Evolutionary conservation across 208 protist genomes (phyloP).

Genomic region (Balamuthia mandrillaris): DNA sequence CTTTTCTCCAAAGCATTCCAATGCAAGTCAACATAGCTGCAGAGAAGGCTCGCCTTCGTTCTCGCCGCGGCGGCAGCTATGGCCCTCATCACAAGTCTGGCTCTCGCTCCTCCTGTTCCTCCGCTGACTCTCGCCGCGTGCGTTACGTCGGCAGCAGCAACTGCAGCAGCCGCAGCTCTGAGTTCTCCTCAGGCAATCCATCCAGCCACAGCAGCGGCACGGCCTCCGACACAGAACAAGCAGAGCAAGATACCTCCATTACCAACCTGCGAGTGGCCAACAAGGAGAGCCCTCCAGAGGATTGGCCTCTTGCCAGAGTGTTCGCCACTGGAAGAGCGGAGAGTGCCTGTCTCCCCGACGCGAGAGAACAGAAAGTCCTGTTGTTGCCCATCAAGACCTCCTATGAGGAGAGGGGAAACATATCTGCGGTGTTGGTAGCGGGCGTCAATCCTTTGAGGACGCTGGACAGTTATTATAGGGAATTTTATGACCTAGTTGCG

Average conservation of each 20-base stretch:
- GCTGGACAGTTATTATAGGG: constrained; percentile 19
- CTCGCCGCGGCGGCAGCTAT: no score
- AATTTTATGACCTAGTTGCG: constrained; percentile 19
- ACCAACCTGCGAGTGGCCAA: not conserved
- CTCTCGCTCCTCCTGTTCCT: no score
- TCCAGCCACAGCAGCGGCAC: no score
- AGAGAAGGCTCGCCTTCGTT: no score
- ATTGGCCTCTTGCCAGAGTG: not conserved
- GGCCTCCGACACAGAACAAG: not conserved
- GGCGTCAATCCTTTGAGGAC: constrained; percentile 13
- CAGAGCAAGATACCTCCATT: not conserved
- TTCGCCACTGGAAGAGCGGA: not conserved
- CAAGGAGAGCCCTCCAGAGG: not conserved
- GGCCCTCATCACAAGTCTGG: no score
- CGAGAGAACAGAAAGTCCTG: not conserved
- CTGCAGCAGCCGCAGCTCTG: no score
- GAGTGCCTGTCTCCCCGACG: not conserved
- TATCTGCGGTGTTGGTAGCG: not conserved
- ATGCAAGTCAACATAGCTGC: no score
- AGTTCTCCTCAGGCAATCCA: no score
- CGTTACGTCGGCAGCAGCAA: no score
- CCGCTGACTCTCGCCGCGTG: no score
- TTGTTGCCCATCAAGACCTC: not conserved
- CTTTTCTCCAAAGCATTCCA: no score
- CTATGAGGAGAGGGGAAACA: not conserved